Evolutionary conservation across 495 filamentous ascomycete genomes (phyloP), one percentile per base, ranked within the genome.

Genomic region (Hypomontagnella monticulosa): DNA sequence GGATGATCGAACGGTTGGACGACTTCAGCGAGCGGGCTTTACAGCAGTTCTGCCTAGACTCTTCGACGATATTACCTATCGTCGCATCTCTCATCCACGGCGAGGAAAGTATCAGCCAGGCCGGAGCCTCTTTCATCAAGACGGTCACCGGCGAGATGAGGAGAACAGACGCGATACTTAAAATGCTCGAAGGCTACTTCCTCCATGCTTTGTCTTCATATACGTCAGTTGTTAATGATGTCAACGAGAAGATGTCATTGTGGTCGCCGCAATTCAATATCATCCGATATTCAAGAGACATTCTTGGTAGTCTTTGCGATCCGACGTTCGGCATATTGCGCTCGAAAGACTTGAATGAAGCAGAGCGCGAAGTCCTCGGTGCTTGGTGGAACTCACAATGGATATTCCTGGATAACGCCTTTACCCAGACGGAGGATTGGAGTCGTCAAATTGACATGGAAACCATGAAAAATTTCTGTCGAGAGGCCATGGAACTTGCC

Each of bases 401-500:
- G 95, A 83, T 85, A 40, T 84, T 84, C 27, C 75, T 97, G 46
- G 87, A 86, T 2, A 86, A 89, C 11, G 91, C 96, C n/a, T 97
- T 97, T 71, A 79, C 85, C 44, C 87, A 86, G 69, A 94, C 92
- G 16, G 91, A 97, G 66, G 74, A 73, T 3, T 99, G 95, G 94
- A 87, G 88, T 50, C 76, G 84, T 18, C 83, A 85, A 8, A 76
- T 83, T 57, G 88, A 93, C 23, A 92, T 91, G 74, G 76, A 81
- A 12, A 78, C 83, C 19, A 90, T 99, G 91, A 86, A 90, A 71
- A 90, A 98, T 48, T 97, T 98, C 66, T 95, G 91, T 69, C 87
- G 95, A 63, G 92, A 97, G 68, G 89, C 90, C 23, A 98, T 98
- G 82, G 90, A 97, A 63, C 91, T 97, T 67, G 93, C 93, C 2